Conservation (phyloP, 2,329 filamentous ascomycete species). For the Byssoonygena ceratinophila region DNA sequence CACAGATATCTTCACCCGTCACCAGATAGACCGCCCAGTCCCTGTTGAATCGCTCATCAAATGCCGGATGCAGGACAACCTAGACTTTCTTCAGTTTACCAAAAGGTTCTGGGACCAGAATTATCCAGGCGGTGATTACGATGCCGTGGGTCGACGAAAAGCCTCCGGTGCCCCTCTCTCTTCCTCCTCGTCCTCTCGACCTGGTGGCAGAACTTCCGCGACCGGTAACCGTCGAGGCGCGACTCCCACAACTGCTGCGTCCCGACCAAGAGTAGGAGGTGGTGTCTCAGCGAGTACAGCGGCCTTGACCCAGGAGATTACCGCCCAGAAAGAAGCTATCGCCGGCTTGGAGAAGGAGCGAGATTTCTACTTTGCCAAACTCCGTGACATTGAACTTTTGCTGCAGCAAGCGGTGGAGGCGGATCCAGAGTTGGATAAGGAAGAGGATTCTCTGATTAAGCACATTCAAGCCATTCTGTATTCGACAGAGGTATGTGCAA, state of each 20-base stretch:
- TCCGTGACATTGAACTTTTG: slow-evolving; percentile 90
- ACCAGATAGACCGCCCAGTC: slow-evolving; percentile 79
- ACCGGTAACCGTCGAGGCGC: slow-evolving; percentile 46
- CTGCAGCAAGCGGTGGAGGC: slow-evolving; percentile 88
- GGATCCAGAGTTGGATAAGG: slow-evolving; percentile 85
- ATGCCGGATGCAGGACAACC: slow-evolving; percentile 99
- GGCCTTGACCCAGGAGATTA: slow-evolving; percentile 74
- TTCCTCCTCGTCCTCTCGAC: slow-evolving; percentile 40
- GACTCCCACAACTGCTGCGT: slow-evolving; percentile 49
- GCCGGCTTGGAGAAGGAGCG: slow-evolving; percentile 85
- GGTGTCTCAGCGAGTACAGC: slow-evolving; percentile 46
- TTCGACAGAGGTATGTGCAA: slow-evolving; percentile 63
- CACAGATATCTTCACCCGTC: slow-evolving; percentile 65
- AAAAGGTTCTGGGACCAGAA: slow-evolving; percentile 98
- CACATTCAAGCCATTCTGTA: slow-evolving; percentile 95
- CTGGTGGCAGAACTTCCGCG: slow-evolving; percentile 39
- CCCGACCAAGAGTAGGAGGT: slow-evolving; percentile 36
- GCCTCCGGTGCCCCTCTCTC: slow-evolving; percentile 53
- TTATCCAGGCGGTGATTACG: slow-evolving; percentile 94
- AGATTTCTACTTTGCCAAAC: slow-evolving; percentile 98
- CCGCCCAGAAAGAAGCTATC: slow-evolving; percentile 89
- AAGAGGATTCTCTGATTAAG: slow-evolving; percentile 84
- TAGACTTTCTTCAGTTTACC: slow-evolving; percentile 95
- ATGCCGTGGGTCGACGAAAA: slow-evolving; percentile 76
- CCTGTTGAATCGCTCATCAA: slow-evolving; percentile 83